Base-by-base conservation (phyloP, 805 yeast genomes). In the Candida qinlingensis region DNA sequence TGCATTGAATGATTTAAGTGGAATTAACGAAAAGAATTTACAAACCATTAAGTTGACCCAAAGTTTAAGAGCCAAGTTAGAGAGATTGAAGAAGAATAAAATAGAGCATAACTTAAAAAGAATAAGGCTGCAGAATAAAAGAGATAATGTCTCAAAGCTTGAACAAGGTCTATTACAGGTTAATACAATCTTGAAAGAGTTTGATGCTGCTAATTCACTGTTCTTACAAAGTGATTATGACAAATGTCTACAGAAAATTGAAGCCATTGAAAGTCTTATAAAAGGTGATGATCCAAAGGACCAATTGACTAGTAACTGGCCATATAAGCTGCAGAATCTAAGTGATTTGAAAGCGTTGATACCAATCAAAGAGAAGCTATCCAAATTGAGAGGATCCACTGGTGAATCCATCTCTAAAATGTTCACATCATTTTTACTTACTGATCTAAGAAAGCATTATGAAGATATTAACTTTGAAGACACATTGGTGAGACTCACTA, bases 1-100 rank as follows among this genome's bases (percentile, higher is more conserved):
- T 45, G 91, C 97, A 0, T 70, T 95, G 47, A 87, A 83, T 46
- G 96, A 89, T 53, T 76, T 94, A 48, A 81, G 82, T 57, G 72
- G 71, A 7, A 81, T 91, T 35, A 78, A 82, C 42, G 60, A 65
- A 2, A 78, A 77, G 52, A 79, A 91, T 3, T 66, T 71, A 10
- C 62, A 64, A 10, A 76, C 90, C 27, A 69, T 84, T 0, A 61
- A 64, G 5, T 69, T 74, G 37, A 70, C 84, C 42, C 62, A 73
- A 33, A 58, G 62, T 0, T 66, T 91, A n/a, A 69, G 73, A 36
- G 49, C 58, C 0, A 72, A 76, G 13, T 62, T 90, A 5, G 62
- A 67, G 3, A 49, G 55, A 1, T 63, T 83, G 10, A 83, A 83
- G 45, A 57, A 63, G 26, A 68, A 73, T 8, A 79, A 80, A 50